Conservation (phyloP, 208 protist genomes). For the Endotrypanum monterogeii region DNA sequence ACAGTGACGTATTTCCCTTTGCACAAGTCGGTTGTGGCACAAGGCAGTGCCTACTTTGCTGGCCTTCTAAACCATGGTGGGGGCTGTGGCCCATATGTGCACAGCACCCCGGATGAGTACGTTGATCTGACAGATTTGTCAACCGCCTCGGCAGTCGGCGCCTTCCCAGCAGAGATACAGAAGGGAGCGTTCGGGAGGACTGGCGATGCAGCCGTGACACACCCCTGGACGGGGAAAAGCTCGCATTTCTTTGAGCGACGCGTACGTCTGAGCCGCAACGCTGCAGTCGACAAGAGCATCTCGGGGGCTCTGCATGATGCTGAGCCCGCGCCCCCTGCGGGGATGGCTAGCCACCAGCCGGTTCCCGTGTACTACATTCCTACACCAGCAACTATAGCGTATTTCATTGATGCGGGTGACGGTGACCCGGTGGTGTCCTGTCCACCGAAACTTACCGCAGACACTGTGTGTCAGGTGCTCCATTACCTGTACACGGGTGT, state of each 20-base stretch:
- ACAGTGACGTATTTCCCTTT: constrained; percentile 28
- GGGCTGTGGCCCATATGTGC: constrained; percentile 25
- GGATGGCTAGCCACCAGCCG: background rate
- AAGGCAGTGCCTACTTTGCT: constrained; percentile 21
- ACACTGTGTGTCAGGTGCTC: constrained; percentile 19
- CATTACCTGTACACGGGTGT: constrained; percentile 31
- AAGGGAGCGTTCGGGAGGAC: background rate
- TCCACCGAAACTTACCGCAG: constrained; percentile 4
- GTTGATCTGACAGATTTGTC: constrained; percentile 20
- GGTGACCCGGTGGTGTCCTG: background rate
- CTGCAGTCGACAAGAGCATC: background rate
- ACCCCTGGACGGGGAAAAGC: background rate
- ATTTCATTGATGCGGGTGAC: background rate
- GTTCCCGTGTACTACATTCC: constrained; percentile 24
- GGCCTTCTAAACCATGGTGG: constrained; percentile 10
- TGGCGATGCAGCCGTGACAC: background rate
- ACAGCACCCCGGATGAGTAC: constrained; percentile 26
- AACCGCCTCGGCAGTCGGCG: background rate
- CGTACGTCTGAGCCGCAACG: background rate
- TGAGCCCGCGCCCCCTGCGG: background rate
- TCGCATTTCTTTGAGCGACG: background rate
- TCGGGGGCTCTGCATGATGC: background rate
- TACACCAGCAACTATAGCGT: constrained; percentile 6
- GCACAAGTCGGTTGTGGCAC: constrained; percentile 9
- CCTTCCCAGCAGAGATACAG: background rate